Evolutionary conservation across 2,329 filamentous ascomycete genomes (phyloP), one percentile per base, ranked within the genome.

Genomic region (Waltergamsia citrina): DNA sequence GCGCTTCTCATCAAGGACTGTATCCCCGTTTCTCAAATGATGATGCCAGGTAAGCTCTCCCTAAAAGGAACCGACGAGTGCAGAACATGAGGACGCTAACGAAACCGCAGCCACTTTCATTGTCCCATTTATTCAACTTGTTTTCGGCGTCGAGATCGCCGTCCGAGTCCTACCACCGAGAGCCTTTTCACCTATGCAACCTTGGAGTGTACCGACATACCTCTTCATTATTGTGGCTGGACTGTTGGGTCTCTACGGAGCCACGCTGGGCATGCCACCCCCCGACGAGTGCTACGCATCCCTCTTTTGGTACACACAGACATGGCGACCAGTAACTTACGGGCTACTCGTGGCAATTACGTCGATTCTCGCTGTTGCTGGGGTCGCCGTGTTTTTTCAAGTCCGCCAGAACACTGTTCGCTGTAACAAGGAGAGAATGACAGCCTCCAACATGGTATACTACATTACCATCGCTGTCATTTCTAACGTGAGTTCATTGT

Each of bases 391-490:
- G 32, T 78, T 73, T 47, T 50, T 70, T 25, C 71, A 69, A 39
- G 57, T 85, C 17, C 68, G 67, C 42, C 65, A 64, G 22, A 11
- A n/a, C 19, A 16, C 3, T n/a, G 7, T 9, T 4, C 11, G 20
- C 4, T 11, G 26, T 10, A 68, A 65, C 38, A 56, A 64, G 11
- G 74, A 83, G 51, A 63, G 79, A 30, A 67, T 76, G 37, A 65
- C 73, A 22, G 78, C 79, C 4, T 82, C 78, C 6, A 66, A 75
- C 39, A 82, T 83, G 74, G 72, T 81, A 9, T 84, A 80, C 50
- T 83, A 79, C 48, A 59, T 81, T 41, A 53, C 67, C 2, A 51
- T 80, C 34, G 73, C 66, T 12, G 57, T 75, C 35, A 52, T 71
- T 32, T 74, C 67, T 35, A 74, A 68, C 49, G 78, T 81, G 46